phyloP scores from a whole-genome alignment of 129 eudicot species.

The Pittosporum tobira region DNA sequence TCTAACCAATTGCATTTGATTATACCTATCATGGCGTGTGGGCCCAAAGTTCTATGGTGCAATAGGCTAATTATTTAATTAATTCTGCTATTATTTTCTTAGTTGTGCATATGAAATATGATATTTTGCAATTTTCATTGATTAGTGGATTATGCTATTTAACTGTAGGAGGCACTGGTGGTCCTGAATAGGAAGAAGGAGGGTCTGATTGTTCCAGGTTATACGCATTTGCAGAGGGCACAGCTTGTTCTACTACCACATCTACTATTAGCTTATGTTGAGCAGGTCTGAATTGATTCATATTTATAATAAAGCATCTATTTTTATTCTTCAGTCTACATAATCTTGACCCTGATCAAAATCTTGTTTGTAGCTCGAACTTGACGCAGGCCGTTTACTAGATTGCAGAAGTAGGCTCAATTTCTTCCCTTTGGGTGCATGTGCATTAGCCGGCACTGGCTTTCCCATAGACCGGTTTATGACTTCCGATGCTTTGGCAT shows the following conservation, averaged over 20 bases:
- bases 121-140: too few relatives aligned
- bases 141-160: not conserved
- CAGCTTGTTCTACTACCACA: constrained; percentile 90
- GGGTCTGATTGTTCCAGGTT: constrained; percentile 88
- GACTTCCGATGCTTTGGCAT: constrained; percentile 89
- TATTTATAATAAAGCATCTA: not conserved
- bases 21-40: too few relatives aligned
- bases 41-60: too few relatives aligned
- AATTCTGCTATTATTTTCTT: too few relatives aligned
- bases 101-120: too few relatives aligned
- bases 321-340: not conserved
- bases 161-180: constrained; percentile 55
- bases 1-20: too few relatives aligned
- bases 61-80: too few relatives aligned
- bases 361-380: constrained; percentile 71
- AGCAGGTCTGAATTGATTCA: constrained; percentile 51
- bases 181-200: constrained; percentile 59
- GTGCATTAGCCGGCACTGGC: constrained; percentile 98
- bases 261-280: constrained; percentile 87
- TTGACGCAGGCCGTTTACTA: constrained; percentile 76
- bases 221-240: constrained; percentile 91
- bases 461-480: constrained; percentile 91
- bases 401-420: constrained; percentile 81
- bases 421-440: constrained; percentile 92
- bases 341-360: constrained; percentile 5